Evolutionary conservation across 2,329 filamentous ascomycete species (phyloP).

Genomic region (Trichoderma lentiforme): DNA sequence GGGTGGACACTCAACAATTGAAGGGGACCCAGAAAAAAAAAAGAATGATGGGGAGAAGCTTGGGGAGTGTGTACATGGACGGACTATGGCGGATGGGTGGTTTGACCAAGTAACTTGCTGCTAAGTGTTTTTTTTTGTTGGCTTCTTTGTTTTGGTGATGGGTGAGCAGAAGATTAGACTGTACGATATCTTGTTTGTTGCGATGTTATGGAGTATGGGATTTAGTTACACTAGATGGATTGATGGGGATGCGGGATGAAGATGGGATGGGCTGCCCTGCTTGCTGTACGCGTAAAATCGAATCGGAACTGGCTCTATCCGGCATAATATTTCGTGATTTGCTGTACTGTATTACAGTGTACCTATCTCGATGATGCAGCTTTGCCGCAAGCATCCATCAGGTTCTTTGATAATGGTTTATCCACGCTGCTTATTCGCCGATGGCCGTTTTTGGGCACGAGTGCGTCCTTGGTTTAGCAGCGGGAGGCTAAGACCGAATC

Average conservation of each 20-base stretch:
- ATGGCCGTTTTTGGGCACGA: not conserved
- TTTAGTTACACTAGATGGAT: not conserved
- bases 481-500: not conserved
- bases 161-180: not conserved
- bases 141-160: not conserved
- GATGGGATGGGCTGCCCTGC: not conserved
- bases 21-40: slow-evolving; percentile 21
- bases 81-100: not conserved
- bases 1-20: slow-evolving; percentile 33
- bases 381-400: not conserved
- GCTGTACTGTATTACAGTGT: not conserved
- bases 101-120: not conserved
- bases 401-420: not conserved
- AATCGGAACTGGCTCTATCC: not conserved
- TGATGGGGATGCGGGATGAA: not conserved
- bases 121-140: not conserved
- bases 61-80: not conserved
- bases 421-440: not conserved
- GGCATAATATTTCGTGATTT: not conserved
- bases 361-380: not conserved
- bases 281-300: not conserved
- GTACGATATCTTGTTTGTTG: not conserved
- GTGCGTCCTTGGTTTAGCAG: not conserved
- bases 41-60: slow-evolving; percentile 2
- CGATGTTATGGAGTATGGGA: not conserved